Evolutionary conservation across 163 green algal species (phyloP).

Genomic region (Scenedesmus sp.): DNA sequence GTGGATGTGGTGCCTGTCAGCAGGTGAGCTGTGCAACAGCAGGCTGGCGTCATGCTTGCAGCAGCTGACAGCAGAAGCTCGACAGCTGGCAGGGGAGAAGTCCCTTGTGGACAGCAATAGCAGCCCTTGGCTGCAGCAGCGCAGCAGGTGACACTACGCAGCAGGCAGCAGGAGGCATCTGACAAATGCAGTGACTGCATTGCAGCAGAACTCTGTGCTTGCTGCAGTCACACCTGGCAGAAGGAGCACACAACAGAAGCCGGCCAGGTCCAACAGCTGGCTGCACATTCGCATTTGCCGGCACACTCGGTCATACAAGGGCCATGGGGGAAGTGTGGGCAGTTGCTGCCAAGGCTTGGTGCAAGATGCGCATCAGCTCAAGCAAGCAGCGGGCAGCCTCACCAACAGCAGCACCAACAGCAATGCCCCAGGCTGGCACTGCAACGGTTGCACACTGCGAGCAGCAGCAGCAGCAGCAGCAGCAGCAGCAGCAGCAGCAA

Average conservation of each 20-base stretch:
- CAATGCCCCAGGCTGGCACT: not conserved
- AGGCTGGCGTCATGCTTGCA: not conserved
- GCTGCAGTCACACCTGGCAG: too few species aligned
- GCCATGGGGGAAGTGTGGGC: too few species aligned
- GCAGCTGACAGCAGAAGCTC: not conserved
- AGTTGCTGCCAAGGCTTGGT: not conserved
- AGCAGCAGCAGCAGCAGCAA: not conserved
- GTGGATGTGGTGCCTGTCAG: slow-evolving; percentile 37
- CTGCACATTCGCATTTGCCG: not conserved
- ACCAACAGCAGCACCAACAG: not conserved
- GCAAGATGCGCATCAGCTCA: not conserved
- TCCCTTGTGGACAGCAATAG: too few species aligned
- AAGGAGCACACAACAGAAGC: too few species aligned
- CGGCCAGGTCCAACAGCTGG: not conserved
- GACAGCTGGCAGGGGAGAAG: not conserved
- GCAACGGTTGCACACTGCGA: not conserved
- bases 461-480: not conserved
- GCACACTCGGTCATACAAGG: too few species aligned
- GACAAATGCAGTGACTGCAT: too few species aligned
- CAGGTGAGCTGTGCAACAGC: not conserved
- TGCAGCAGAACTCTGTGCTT: too few species aligned
- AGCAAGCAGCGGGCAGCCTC: not conserved
- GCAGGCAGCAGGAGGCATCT: too few species aligned
- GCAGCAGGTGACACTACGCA: too few species aligned
- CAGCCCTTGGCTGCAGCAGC: too few species aligned